A percentile compares a stretch with the other conserved stretches of the same genome.
phyloP scores from a whole-genome alignment of 805 yeast genomes.

The Candida manassasensis region DNA sequence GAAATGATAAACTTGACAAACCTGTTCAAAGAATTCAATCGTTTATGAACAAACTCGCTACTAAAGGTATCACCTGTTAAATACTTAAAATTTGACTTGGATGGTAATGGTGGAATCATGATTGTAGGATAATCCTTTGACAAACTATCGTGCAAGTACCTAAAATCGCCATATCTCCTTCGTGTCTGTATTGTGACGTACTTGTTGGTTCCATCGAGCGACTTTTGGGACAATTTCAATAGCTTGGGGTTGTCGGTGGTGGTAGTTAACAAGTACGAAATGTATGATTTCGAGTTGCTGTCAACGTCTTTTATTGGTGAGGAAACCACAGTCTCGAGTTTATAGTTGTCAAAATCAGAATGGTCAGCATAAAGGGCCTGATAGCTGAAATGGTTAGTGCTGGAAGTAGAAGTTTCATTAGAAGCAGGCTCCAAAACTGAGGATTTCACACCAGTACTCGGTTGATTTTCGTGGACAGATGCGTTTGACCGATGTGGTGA shows the following conservation, averaged over 20 bases:
- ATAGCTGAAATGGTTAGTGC: neutral
- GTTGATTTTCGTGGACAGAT: too few species aligned
- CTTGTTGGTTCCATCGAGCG: slow-evolving; percentile 14
- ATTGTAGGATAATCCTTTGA: slow-evolving; percentile 77
- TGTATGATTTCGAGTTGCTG: slow-evolving; percentile 65
- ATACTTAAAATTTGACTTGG: slow-evolving; percentile 85
- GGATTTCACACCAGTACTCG: too few species aligned
- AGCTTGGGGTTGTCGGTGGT: slow-evolving; percentile 59
- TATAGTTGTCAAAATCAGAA: slow-evolving; percentile 13
- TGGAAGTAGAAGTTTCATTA: too few species aligned
- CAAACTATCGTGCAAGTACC: slow-evolving; percentile 69
- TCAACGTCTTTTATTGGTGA: slow-evolving; percentile 70
- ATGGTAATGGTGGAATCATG: slow-evolving; percentile 91
- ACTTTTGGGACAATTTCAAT: slow-evolving; percentile 21
- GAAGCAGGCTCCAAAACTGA: too few species aligned
- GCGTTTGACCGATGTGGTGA: too few species aligned
- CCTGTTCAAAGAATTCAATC: slow-evolving; percentile 75
- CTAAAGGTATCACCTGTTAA: slow-evolving; percentile 91
- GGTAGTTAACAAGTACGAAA: slow-evolving; percentile 66
- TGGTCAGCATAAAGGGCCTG: slow-evolving; percentile 2
- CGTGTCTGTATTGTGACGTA: slow-evolving; percentile 47
- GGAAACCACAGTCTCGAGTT: slow-evolving; percentile 36
- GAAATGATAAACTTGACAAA: slow-evolving; percentile 67
- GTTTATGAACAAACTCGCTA: slow-evolving; percentile 72
- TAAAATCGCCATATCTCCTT: slow-evolving; percentile 84